Conservation (phyloP, 2,329 filamentous ascomycete species). For the Gyromitra esculenta region DNA sequence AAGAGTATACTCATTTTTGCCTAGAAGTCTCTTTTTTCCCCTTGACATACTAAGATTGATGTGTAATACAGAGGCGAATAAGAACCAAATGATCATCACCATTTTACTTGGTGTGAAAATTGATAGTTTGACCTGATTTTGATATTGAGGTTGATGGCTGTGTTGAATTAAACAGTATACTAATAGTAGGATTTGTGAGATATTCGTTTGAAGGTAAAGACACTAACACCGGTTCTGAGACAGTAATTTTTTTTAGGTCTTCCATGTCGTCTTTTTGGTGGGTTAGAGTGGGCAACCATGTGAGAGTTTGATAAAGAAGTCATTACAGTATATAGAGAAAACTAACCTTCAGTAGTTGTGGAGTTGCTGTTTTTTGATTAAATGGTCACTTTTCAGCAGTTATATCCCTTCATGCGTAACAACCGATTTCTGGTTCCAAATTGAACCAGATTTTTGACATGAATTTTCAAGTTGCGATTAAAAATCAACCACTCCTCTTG, state of each 20-base stretch:
- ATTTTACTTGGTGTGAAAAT: neutral
- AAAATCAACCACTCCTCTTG: neutral
- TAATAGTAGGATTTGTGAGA: no score
- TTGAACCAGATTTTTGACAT: neutral
- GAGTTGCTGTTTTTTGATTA: no score
- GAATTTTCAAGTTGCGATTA: neutral
- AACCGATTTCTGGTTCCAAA: constrained; percentile 3
- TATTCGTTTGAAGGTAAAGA: no score
- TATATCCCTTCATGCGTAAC: neutral
- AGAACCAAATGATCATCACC: neutral
- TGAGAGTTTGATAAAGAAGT: no score
- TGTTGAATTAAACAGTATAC: neutral
- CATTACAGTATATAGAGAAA: neutral
- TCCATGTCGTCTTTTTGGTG: neutral
- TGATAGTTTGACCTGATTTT: neutral
- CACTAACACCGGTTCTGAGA: neutral
- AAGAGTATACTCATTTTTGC: neutral
- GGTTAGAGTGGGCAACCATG: neutral
- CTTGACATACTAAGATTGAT: neutral
- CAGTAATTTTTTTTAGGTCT: neutral
- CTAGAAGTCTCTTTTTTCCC: neutral
- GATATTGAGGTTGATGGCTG: neutral
- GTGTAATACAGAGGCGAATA: neutral
- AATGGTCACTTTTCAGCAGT: no score
- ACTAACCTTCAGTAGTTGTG: neutral